These are phyloP conservation scores for Leishmania amazonensis DNA, from an alignment of 208 protist genomes.

Conservation along the genomic window DNA sequence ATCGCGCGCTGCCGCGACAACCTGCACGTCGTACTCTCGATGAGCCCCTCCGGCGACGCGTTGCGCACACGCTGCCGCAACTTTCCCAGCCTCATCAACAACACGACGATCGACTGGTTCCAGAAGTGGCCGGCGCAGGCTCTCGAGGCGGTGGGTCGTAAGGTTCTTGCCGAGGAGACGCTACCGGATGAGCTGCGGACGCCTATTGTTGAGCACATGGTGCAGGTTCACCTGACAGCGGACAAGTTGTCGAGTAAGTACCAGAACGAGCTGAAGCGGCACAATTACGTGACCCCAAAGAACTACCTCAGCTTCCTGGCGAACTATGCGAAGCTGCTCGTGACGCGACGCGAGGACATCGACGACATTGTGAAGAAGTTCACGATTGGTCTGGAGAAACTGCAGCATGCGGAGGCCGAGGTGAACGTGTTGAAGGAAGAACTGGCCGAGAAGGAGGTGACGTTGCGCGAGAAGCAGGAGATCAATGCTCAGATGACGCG, in stretches of 20 bases:
- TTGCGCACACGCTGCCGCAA: constrained; percentile 97
- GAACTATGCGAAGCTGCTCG: constrained; percentile 95
- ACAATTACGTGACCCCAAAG: constrained; percentile 99
- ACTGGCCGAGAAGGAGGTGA: constrained; percentile 94
- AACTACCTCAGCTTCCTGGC: constrained; percentile 99
- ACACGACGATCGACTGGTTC: constrained; percentile 99
- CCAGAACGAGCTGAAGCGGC: constrained; percentile 92
- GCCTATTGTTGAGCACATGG: constrained; percentile 95
- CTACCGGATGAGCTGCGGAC: constrained; percentile 87
- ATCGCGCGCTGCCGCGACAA: constrained; percentile 98
- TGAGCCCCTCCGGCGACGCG: constrained; percentile 97
- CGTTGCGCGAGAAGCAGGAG: constrained; percentile 94
- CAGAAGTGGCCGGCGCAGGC: constrained; percentile 98
- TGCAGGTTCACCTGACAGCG: constrained; percentile 94
- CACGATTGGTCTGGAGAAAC: constrained; percentile 96
- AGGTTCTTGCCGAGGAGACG: constrained; percentile 87
- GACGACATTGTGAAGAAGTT: constrained; percentile 96
- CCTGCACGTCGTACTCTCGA: constrained; percentile 98
- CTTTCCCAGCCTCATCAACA: constrained; percentile 99
- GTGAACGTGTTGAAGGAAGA: constrained; percentile 96
- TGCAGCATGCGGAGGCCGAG: constrained; percentile 95
- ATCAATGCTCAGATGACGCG: constrained; percentile 94
- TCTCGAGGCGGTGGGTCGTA: constrained; percentile 93
- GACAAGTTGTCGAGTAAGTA: constrained; percentile 91
- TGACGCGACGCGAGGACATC: constrained; percentile 93